Conservation (phyloP, 192 early-diverging fungal genomes). For the Mortierella hygrophila region DNA sequence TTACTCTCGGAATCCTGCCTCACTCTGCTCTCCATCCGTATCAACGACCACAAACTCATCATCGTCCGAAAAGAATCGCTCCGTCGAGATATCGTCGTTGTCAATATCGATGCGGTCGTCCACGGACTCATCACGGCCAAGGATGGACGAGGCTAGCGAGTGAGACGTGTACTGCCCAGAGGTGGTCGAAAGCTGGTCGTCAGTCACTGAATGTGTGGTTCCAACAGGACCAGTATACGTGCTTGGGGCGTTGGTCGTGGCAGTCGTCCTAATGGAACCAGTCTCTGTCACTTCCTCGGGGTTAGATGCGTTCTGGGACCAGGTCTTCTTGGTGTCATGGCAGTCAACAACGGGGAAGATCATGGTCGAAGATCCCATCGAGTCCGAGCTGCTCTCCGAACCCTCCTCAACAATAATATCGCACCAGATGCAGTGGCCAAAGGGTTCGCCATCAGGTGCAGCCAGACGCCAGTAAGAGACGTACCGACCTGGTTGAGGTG, state of each 20-base stretch:
- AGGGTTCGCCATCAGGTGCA: conserved; percentile 68
- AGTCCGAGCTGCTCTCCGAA: conserved; percentile 55
- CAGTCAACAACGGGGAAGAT: conserved; percentile 58
- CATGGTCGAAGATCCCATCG: conserved; percentile 56
- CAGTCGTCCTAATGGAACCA: neutral
- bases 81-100: conserved; percentile 8
- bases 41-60: conserved; percentile 42
- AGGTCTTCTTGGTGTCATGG: conserved; percentile 24
- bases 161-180: conserved; percentile 19
- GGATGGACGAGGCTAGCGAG: conserved; percentile 5
- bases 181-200: conserved; percentile 34
- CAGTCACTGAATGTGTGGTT: conserved; percentile 11
- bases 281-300: conserved; percentile 13
- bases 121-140: conserved; percentile 6
- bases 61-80: conserved; percentile 34
- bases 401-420: conserved; percentile 68
- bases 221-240: neutral
- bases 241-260: neutral
- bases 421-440: conserved; percentile 79
- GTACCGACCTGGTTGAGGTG: conserved; percentile 68
- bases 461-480: conserved; percentile 73
- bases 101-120: conserved; percentile 20
- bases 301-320: conserved; percentile 12
- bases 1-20: neutral
- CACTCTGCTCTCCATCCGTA: conserved; percentile 17